Evolutionary conservation across 2,329 filamentous ascomycete species (phyloP), one percentile per base, ranked within the genome.

Genomic region (Talaromyces sp.): DNA sequence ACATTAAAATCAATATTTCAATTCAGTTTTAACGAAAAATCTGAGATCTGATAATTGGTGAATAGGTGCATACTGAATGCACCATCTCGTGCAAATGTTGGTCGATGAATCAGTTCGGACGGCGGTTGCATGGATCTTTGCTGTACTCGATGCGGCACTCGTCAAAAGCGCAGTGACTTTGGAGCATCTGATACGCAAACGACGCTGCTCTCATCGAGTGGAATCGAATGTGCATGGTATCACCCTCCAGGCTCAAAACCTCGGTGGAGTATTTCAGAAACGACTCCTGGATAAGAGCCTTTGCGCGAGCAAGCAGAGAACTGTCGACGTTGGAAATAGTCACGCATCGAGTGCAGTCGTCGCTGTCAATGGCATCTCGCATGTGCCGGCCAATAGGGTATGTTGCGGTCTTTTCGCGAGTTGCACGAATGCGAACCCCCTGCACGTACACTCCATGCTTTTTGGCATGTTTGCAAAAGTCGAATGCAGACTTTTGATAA

Each of bases 401-500:
- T 3, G 60, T 62, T 46, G 60, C 56, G 4, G 60, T 62, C 46
- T 53, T 62, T 11, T 59, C 58, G 31, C 59, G 52, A 5, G 56
- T 52, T n/a, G 58, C 56, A 17, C 38, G 53, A 43, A 58, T 53
- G 31, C 46, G 56, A 14, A 41, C 26, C 7, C 63, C 51, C 4
- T 69, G 63, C 29, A 71, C 55, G 13, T 32, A 59, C 4, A 73
- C 60, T 8, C 65, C 65, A 3, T 62, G 52, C 10, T 61, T 64
- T 7, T 59, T 49, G 2, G 64, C 64, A 43, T 60, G 58, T 10
- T 60, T 32, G 11, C 66, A 31, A 50, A 73, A 73, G 2, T 59
- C 55, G 13, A 61, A 19, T 2, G 71, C 70, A 35, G 70, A 65
- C 2, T 58, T 43, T 52, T 73, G 65, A 4, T 56, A 60, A 17